Percentiles rank a stretch among this genome's conserved stretches.
Conservation (phyloP, 805 yeast genomes). For the Metschnikowia proteae region DNA sequence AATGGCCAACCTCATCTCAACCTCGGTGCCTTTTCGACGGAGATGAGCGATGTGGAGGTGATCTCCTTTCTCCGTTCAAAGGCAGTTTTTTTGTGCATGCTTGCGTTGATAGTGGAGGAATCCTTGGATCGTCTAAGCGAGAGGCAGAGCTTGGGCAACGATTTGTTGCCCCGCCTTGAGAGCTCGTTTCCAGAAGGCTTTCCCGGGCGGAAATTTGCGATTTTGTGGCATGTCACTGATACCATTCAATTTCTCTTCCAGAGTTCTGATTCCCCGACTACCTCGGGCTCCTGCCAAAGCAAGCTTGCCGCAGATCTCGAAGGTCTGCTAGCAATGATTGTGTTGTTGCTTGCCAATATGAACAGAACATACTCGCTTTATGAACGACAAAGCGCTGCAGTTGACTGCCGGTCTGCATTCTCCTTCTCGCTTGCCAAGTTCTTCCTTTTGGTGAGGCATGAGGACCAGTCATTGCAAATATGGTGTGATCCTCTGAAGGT, state of each 20-base stretch:
- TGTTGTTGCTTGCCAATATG: conserved; percentile 18
- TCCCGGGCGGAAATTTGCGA: conserved; percentile 3
- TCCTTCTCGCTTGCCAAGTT: conserved; percentile 20
- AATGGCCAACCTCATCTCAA: conserved; percentile 12
- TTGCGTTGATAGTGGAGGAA: conserved; percentile 32
- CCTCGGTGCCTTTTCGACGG: conserved; percentile 11
- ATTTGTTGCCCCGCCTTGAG: background rate
- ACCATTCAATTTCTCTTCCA: conserved; percentile 3
- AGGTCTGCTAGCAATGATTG: conserved; percentile 12
- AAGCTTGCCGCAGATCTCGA: conserved; percentile 5
- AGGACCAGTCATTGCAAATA: conserved; percentile 19
- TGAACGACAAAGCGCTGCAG: conserved; percentile 16
- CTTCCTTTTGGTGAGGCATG: conserved; percentile 16
- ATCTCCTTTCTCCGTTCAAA: conserved; percentile 18
- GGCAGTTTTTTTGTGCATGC: conserved; percentile 29
- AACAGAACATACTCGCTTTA: conserved; percentile 21
- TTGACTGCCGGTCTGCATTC: conserved; percentile 18
- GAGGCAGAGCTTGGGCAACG: background rate
- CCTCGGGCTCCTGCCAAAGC: background rate
- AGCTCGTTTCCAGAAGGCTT: conserved; percentile 3
- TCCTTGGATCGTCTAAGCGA: conserved; percentile 18
- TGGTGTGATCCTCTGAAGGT: conserved; percentile 37
- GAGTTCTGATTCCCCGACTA: conserved; percentile 15
- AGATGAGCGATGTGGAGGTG: conserved; percentile 17
- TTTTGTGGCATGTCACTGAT: conserved; percentile 2